Evolutionary conservation across 331 rosid species (phyloP), one percentile per base, ranked within the genome.

Genomic region (Acacia pycnantha): DNA sequence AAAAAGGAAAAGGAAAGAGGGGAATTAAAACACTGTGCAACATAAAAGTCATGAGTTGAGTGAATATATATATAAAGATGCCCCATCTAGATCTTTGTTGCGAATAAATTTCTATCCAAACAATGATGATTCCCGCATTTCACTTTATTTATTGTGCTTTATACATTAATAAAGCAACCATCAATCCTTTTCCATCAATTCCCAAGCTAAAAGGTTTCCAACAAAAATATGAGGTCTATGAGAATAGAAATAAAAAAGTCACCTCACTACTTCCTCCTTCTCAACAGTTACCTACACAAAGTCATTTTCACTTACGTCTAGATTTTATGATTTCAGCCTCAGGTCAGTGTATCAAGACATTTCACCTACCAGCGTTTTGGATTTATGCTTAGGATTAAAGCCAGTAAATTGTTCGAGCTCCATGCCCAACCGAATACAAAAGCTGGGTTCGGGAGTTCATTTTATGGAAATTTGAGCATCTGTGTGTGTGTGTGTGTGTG

Each of bases 131-230:
- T 67, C 84, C 74, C 54, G 71, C 29, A 86, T 66, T 84, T 82
- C 86, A 82, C 88, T 92, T 90, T 87, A 82, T 44, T 84, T 83
- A 81, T 84, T 14, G 82, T 79, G 80, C 76, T 80, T 62, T 50
- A 83, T 79, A 73, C 73, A 72, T 3, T 70, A 37, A 37, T 82
- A 40, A 82, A 79, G 84, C 27, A 80, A 84, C 83, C 85, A 82
- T 67, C 94, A 62, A 84, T 90, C 91, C 87, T 86, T 88, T 88
- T 88, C 91, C 82, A 88, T 82, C 91, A 90, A 84, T 85, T 88
- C 73, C 92, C 93, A 82, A 87, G 92, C 90, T 87, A 78, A 88
- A 91, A 91, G 96, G 91, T 82, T 90, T 89, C 96, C 79, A 87
- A 87, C 82, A 91, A 83, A 87, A 85, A 81, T 76, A 37, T 37